Percentiles rank a stretch among this genome's conserved stretches.
phyloP scores from a whole-genome alignment of 139 green algal species.

The Pleodorina starrii region DNA sequence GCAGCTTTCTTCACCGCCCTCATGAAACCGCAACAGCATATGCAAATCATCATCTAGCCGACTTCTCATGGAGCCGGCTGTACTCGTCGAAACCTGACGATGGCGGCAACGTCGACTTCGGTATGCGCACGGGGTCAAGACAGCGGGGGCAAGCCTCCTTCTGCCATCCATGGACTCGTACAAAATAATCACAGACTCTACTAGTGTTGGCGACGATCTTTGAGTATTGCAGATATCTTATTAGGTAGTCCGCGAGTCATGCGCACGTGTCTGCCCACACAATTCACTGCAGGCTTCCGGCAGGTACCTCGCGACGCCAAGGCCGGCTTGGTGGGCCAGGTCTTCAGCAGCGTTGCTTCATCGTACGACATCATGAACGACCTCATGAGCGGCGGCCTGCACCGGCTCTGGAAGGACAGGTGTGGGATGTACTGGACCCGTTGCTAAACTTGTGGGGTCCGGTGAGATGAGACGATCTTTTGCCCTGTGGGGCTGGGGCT shows the following conservation, averaged over 20 bases:
- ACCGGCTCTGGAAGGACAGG: constrained; percentile 97
- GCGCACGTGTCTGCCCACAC: no score
- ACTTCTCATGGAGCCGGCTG: background rate
- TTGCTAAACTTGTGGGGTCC: no score
- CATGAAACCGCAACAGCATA: background rate
- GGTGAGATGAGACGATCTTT: no score
- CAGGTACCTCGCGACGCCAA: constrained; percentile 81
- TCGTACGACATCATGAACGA: constrained; percentile 99
- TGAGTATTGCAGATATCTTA: no score
- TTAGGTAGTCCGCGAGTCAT: no score
- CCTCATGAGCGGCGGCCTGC: constrained; percentile 96
- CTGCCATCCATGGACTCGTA: no score
- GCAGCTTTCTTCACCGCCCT: background rate
- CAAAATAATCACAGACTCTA: background rate
- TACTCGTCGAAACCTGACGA: background rate
- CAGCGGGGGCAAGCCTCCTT: no score
- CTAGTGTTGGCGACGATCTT: background rate
- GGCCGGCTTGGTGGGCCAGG: constrained; percentile 80
- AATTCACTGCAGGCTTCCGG: constrained; percentile 72
- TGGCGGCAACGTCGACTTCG: constrained; percentile 28
- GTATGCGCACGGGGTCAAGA: background rate
- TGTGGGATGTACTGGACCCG: no score
- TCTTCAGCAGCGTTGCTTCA: constrained; percentile 93
- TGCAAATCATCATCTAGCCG: background rate
- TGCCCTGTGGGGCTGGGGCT: no score